Conservation (phyloP, 768 basidiomycete species). For the Pluteus cervinus region DNA sequence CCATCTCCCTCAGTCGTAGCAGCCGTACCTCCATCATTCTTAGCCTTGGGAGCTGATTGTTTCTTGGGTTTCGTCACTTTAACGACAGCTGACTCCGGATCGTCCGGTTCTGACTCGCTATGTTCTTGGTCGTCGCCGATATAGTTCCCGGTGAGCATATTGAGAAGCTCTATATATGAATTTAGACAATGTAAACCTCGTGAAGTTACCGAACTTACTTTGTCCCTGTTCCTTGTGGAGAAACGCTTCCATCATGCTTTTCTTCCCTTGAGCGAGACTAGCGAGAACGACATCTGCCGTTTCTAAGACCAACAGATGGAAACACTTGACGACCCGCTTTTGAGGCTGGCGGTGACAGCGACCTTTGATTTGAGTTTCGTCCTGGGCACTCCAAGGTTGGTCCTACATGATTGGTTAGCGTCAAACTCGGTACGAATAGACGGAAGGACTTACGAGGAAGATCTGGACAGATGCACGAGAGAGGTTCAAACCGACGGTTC, state of each 20-base stretch:
- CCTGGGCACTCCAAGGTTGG: slow-evolving; percentile 23
- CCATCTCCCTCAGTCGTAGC: too few relatives aligned
- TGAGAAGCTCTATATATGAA: too few relatives aligned
- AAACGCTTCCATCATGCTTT: slow-evolving; percentile 20
- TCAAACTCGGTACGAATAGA: not conserved
- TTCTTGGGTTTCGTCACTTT: too few relatives aligned
- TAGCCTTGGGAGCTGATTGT: too few relatives aligned
- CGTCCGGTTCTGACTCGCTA: too few relatives aligned
- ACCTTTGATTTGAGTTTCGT: slow-evolving; percentile 19
- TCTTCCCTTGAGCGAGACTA: slow-evolving; percentile 15
- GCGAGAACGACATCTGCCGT: slow-evolving; percentile 17
- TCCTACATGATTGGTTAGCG: slow-evolving; percentile 10
- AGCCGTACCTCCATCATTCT: too few relatives aligned
- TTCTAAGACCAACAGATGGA: slow-evolving; percentile 17
- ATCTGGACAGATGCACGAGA: slow-evolving; percentile 8
- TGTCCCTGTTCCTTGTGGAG: slow-evolving; percentile 8
- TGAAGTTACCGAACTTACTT: too few relatives aligned
- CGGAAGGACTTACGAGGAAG: slow-evolving; percentile 12
- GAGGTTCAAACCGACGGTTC: slow-evolving; percentile 12
- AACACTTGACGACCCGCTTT: slow-evolving; percentile 11
- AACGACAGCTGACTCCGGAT: too few relatives aligned
- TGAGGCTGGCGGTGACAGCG: slow-evolving; percentile 21
- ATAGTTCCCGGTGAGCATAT: too few relatives aligned
- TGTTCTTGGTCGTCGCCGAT: too few relatives aligned
- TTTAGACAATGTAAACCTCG: too few relatives aligned